Evolutionary conservation across 148 eudicot species (phyloP).

Genomic region (Silene latifolia): DNA sequence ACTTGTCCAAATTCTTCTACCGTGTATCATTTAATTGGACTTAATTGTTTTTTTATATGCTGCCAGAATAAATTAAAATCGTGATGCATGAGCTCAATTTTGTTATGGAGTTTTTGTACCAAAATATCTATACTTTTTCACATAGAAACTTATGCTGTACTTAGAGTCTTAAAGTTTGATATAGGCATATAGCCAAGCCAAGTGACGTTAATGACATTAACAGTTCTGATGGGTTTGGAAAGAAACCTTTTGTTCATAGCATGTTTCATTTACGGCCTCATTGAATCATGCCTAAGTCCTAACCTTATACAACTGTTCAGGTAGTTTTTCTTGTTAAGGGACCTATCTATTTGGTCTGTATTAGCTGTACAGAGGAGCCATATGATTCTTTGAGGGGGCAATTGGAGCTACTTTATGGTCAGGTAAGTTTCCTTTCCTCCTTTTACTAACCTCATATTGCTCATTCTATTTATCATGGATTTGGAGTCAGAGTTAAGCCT

Average conservation of each 20-base stretch:
- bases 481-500: neutral
- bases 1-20: neutral
- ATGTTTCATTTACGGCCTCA: neutral
- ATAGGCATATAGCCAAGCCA: neutral
- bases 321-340: constrained; percentile 92
- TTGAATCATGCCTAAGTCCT: constrained; percentile 8
- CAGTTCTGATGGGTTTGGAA: neutral
- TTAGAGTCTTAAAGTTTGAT: neutral
- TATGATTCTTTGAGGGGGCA: constrained; percentile 75
- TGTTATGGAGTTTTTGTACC: too few species aligned
- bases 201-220: neutral
- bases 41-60: too few species aligned
- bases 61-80: too few species aligned
- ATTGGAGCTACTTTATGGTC: constrained; percentile 89
- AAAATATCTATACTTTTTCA: neutral
- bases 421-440: constrained; percentile 47
- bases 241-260: constrained; percentile 3
- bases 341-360: constrained; percentile 94
- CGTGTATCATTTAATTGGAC: too few species aligned
- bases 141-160: neutral
- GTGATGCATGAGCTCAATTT: too few species aligned
- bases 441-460: neutral
- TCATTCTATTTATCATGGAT: neutral
- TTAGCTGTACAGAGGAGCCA: constrained; percentile 95
- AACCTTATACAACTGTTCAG: constrained; percentile 32